Conservation (phyloP, 2,329 filamentous ascomycete genomes). For the Colletotrichum caudatum region DNA sequence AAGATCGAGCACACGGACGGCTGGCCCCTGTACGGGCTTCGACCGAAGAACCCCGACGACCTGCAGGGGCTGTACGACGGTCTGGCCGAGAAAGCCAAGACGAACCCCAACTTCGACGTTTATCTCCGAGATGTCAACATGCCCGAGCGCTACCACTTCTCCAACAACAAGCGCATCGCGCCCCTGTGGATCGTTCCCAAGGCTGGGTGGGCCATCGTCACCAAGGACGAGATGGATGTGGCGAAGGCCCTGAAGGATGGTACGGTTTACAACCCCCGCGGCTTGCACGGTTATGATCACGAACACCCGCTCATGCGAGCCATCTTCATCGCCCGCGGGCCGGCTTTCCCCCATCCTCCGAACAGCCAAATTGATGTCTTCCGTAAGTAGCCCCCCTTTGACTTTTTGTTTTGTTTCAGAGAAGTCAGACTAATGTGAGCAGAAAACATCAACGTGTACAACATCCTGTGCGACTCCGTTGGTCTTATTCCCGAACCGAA, state of each 20-base stretch:
- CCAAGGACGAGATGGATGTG: conserved; percentile 82
- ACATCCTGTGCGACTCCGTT: conserved; percentile 90
- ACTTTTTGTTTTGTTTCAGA: background rate
- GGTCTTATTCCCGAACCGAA: conserved; percentile 80
- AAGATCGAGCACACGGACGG: conserved; percentile 89
- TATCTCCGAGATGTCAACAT: conserved; percentile 89
- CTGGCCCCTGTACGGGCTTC: conserved; percentile 92
- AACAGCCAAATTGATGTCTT: conserved; percentile 85
- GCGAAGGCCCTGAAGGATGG: conserved; percentile 73
- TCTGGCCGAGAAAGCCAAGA: conserved; percentile 66
- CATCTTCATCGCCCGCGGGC: conserved; percentile 92
- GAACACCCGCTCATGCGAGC: conserved; percentile 96
- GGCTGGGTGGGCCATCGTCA: conserved; percentile 91
- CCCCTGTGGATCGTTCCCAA: conserved; percentile 95
- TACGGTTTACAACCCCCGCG: conserved; percentile 80
- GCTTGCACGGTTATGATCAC: conserved; percentile 95
- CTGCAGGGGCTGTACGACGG: conserved; percentile 75
- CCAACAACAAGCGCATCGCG: conserved; percentile 87
- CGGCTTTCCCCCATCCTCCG: conserved; percentile 87
- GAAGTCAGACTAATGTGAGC: conserved; percentile 45
- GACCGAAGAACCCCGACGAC: conserved; percentile 78
- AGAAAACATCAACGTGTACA: conserved; percentile 97
- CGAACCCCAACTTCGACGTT: conserved; percentile 81
- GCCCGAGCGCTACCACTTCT: conserved; percentile 94
- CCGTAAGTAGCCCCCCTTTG: conserved; percentile 69